phyloP scores from a whole-genome alignment of 2,329 filamentous ascomycete genomes.

The Davidsoniella eucalypti region DNA sequence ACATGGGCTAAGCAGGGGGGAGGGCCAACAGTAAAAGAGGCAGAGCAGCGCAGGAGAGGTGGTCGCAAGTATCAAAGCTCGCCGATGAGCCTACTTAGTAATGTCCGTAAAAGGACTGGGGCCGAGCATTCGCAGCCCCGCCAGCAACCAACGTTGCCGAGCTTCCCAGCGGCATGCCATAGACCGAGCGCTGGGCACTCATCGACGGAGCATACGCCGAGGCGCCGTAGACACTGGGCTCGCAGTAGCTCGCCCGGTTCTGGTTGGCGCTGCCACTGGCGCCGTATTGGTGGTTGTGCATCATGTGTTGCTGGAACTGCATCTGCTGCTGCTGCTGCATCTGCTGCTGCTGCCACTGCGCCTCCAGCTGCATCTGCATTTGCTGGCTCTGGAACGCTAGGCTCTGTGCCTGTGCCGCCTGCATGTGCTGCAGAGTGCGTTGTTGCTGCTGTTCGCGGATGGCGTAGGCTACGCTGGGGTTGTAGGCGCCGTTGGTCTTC shows the following conservation, averaged over 20 bases:
- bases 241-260: too few species aligned
- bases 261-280: neutral
- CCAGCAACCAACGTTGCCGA: too few species aligned
- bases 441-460: slow-evolving; percentile 51
- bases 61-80: too few species aligned
- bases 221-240: too few species aligned
- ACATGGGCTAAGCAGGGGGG: too few species aligned
- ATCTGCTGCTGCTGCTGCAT: slow-evolving; percentile 17
- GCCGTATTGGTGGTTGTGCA: slow-evolving; percentile 16
- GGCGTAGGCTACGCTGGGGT: slow-evolving; percentile 55
- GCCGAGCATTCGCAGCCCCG: too few species aligned
- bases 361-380: slow-evolving; percentile 20
- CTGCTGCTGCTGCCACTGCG: slow-evolving; percentile 18
- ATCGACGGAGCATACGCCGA: slow-evolving; percentile 1
- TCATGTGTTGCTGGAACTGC: slow-evolving; percentile 16
- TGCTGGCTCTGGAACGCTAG: slow-evolving; percentile 20
- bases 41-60: too few species aligned
- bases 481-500: slow-evolving; percentile 46
- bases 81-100: too few species aligned
- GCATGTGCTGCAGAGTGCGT: slow-evolving; percentile 14
- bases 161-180: neutral
- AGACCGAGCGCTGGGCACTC: neutral
- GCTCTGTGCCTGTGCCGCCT: slow-evolving; percentile 16
- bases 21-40: too few species aligned
- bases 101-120: too few species aligned